Percentiles rank a stretch among this genome's conserved stretches.
Evolutionary conservation across 129 eudicot genomes (phyloP).

Genomic region (Escallonia rubra): DNA sequence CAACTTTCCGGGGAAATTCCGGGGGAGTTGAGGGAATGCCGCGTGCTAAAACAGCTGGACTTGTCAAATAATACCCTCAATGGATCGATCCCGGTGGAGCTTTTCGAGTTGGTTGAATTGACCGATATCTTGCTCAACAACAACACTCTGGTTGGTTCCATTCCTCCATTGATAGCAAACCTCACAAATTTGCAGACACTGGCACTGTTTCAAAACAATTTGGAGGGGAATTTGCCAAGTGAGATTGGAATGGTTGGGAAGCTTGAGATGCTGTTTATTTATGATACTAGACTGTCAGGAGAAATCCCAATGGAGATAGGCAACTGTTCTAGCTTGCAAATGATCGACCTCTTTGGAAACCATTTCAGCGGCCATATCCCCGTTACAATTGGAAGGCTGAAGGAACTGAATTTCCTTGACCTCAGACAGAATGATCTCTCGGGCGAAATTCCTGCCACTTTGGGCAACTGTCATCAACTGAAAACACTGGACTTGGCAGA

Average conservation of each 20-base stretch:
- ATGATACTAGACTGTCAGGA: slow-evolving; percentile 74
- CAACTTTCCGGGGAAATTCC: slow-evolving; percentile 72
- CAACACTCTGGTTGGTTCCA: slow-evolving; percentile 59
- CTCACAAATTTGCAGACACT: slow-evolving; percentile 70
- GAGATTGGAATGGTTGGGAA: slow-evolving; percentile 77
- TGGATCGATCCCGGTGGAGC: slow-evolving; percentile 66
- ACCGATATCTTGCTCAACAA: slow-evolving; percentile 76
- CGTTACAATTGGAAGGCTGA: slow-evolving; percentile 57
- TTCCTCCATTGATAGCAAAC: slow-evolving; percentile 59
- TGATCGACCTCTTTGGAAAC: slow-evolving; percentile 87
- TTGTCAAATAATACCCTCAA: slow-evolving; percentile 84
- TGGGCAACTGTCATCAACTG: slow-evolving; percentile 73
- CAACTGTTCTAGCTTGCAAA: slow-evolving; percentile 83
- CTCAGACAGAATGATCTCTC: slow-evolving; percentile 76
- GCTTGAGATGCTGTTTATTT: slow-evolving; percentile 53
- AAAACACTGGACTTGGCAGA: slow-evolving; percentile 79
- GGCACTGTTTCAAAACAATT: slow-evolving; percentile 60
- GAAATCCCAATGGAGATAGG: slow-evolving; percentile 87
- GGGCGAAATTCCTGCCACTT: slow-evolving; percentile 72
- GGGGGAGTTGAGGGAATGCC: slow-evolving; percentile 50
- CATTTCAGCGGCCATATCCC: slow-evolving; percentile 72
- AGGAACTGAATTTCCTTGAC: slow-evolving; percentile 69
- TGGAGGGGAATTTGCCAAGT: slow-evolving; percentile 62
- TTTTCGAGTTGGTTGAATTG: slow-evolving; percentile 44
- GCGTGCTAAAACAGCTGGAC: slow-evolving; percentile 54